Conservation (phyloP, 192 early-diverging fungal genomes). For the Anaeromyces robustus region DNA sequence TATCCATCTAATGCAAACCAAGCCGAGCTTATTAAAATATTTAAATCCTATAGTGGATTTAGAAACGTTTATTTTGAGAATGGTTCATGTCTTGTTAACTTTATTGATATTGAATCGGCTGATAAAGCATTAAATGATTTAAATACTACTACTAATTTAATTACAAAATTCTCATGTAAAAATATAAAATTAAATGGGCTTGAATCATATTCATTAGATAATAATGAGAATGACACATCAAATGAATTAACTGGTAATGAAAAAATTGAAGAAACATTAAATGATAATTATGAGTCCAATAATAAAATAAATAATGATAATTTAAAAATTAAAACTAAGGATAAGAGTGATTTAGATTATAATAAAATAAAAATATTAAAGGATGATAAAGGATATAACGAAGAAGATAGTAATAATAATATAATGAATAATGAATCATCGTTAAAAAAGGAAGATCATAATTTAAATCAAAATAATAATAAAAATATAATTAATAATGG, state of each 20-base stretch:
- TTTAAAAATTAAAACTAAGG: too few relatives aligned
- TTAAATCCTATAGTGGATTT: neutral
- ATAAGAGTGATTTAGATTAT: too few relatives aligned
- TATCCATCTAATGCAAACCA: neutral
- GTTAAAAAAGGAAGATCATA: too few relatives aligned
- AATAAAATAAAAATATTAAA: too few relatives aligned
- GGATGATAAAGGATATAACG: too few relatives aligned
- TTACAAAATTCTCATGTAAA: neutral
- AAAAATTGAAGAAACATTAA: neutral
- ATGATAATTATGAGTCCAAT: neutral
- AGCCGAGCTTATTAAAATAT: neutral
- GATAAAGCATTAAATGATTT: neutral
- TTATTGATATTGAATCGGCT: neutral
- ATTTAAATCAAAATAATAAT: too few relatives aligned
- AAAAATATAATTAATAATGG: too few relatives aligned
- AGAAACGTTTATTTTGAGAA: neutral
- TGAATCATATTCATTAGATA: neutral
- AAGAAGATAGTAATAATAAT: too few relatives aligned
- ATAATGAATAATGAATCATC: too few relatives aligned
- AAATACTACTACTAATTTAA: neutral
- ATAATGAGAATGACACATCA: neutral
- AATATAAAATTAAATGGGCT: neutral
- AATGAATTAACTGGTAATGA: neutral
- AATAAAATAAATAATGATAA: too few relatives aligned
- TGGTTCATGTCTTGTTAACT: neutral